Conservation (phyloP, 1,284 basidiomycete species). For the Mrakiaceae sp. region DNA sequence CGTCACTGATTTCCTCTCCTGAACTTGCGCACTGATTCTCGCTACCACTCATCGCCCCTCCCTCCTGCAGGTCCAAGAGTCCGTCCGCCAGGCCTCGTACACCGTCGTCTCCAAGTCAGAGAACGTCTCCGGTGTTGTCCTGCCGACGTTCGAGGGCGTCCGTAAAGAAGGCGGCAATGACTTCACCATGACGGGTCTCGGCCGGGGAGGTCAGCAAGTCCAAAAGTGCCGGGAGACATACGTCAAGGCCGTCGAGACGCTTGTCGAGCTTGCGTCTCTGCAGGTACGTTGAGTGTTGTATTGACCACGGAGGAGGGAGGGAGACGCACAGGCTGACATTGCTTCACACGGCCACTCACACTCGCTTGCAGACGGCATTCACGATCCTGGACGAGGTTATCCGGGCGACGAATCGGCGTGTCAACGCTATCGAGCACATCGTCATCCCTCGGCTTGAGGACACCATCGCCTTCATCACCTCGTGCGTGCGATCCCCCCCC, state of each 20-base stretch:
- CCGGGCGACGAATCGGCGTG: slow-evolving; percentile 91
- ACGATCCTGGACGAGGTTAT: slow-evolving; percentile 99
- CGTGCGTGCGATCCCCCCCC: slow-evolving; percentile 28
- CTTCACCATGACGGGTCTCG: slow-evolving; percentile 95
- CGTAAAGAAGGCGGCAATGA: slow-evolving; percentile 65
- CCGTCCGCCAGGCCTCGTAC: slow-evolving; percentile 62
- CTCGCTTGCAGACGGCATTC: slow-evolving; percentile 70
- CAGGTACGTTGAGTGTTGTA: slow-evolving; percentile 30
- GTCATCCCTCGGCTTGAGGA: slow-evolving; percentile 93
- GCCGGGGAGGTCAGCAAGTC: slow-evolving; percentile 93
- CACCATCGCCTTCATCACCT: slow-evolving; percentile 93
- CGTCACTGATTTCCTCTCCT: too few species aligned
- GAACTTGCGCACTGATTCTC: too few species aligned
- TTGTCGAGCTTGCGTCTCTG: slow-evolving; percentile 92
- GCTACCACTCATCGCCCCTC: background rate
- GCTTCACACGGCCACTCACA: too few species aligned
- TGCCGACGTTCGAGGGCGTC: slow-evolving; percentile 89
- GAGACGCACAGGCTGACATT: too few species aligned
- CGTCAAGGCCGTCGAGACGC: slow-evolving; percentile 89
- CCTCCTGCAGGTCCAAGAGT: slow-evolving; percentile 47
- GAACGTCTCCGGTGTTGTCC: slow-evolving; percentile 95
- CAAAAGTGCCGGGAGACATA: slow-evolving; percentile 89
- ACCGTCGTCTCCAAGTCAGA: slow-evolving; percentile 91
- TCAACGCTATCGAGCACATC: slow-evolving; percentile 98
- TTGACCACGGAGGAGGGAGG: too few species aligned